Percentiles rank a stretch among this genome's conserved stretches.
phyloP scores from a whole-genome alignment of 768 basidiomycete species.

The Russula lepida region DNA sequence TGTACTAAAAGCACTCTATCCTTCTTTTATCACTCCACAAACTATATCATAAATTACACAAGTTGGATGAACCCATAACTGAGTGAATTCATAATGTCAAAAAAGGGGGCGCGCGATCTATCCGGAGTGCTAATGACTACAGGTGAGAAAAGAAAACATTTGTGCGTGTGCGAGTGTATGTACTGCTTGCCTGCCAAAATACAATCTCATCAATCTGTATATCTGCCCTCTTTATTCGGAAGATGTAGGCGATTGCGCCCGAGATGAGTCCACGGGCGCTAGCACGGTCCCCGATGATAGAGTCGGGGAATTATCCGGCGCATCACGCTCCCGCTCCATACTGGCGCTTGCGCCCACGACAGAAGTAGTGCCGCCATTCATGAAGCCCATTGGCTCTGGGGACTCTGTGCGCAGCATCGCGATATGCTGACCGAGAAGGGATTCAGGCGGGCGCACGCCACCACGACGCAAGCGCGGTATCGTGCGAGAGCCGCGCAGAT shows the following conservation, averaged over 20 bases:
- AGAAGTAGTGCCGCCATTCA: not conserved
- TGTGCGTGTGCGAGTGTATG: not conserved
- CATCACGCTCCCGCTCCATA: not conserved
- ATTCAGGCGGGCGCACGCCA: conserved; percentile 58
- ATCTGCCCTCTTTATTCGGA: not conserved
- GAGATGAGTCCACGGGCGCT: not conserved
- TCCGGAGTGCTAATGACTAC: not conserved
- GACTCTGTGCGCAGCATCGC: conserved; percentile 1
- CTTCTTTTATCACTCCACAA: not conserved
- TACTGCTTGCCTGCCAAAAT: not conserved
- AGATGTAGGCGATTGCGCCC: not conserved
- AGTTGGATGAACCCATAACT: not conserved
- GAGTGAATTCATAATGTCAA: not conserved
- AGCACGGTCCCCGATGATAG: too few relatives aligned
- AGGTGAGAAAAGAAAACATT: not conserved
- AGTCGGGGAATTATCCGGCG: not conserved
- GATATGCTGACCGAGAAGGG: conserved; percentile 36
- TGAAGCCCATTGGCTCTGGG: not conserved
- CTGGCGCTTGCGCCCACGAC: not conserved
- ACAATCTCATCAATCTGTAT: not conserved
- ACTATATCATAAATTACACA: not conserved
- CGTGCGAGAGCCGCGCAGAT: conserved; percentile 19
- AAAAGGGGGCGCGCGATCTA: not conserved
- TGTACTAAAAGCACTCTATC: not conserved
- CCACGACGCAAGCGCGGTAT: conserved; percentile 57